Conservation (phyloP, 192 early-diverging fungal genomes). For the Entophlyctis helioformis region DNA sequence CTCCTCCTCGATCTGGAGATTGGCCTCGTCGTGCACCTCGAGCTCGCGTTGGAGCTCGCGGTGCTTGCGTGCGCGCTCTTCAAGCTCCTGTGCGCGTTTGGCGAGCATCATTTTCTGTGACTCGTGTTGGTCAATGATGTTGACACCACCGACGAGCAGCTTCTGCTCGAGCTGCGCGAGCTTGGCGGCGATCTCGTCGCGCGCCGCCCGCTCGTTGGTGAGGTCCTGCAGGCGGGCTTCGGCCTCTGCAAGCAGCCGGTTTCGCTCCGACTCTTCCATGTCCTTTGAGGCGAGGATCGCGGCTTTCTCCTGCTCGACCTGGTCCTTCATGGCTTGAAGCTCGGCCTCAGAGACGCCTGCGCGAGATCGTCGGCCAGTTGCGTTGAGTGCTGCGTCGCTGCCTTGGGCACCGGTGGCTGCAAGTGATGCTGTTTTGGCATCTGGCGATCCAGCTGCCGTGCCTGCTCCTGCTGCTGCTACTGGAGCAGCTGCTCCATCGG, state of each 20-base stretch:
- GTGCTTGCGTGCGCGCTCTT: constrained; percentile 37
- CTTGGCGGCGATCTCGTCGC: constrained; percentile 32
- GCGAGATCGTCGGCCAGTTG: constrained; percentile 2
- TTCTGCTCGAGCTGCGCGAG: constrained; percentile 46
- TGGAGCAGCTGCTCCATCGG: too few species aligned
- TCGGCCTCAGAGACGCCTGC: background rate
- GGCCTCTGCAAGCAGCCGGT: constrained; percentile 32
- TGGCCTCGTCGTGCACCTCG: constrained; percentile 39
- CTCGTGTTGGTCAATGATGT: constrained; percentile 33
- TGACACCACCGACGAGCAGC: constrained; percentile 48
- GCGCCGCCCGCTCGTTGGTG: constrained; percentile 33
- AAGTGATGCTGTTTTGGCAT: background rate
- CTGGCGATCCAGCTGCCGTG: background rate
- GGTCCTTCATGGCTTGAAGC: constrained; percentile 5
- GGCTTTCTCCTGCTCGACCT: constrained; percentile 41
- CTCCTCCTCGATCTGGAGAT: constrained; percentile 52
- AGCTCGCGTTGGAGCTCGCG: constrained; percentile 37
- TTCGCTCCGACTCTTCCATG: constrained; percentile 42
- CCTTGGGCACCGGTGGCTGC: background rate
- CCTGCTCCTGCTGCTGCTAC: background rate
- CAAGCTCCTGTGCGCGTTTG: constrained; percentile 30
- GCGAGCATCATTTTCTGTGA: constrained; percentile 33
- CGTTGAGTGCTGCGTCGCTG: constrained; percentile 2
- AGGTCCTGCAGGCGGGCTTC: constrained; percentile 35
- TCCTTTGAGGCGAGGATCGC: constrained; percentile 37